Evolutionary conservation across 169 alveolate species (phyloP).

Genomic region (Eimeria praecox): DNA sequence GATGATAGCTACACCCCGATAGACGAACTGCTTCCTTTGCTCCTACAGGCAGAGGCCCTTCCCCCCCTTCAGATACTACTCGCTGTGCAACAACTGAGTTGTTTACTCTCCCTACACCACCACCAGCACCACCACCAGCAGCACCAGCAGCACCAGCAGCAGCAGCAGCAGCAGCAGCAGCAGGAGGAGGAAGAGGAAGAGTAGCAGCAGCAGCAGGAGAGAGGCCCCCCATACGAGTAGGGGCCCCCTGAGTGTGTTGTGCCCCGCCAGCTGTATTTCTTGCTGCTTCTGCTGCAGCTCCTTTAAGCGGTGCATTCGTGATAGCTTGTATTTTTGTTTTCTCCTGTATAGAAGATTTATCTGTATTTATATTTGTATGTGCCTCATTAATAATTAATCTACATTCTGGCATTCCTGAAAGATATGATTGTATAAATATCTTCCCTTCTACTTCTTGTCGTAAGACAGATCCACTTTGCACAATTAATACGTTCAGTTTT

Average conservation of each 20-base stretch:
- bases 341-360: not conserved
- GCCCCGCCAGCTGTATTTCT: not conserved
- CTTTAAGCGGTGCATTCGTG: conserved; percentile 13
- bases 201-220: no score
- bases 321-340: not conserved
- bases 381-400: conserved; percentile 88
- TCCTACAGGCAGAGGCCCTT: not conserved
- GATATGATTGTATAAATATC: conserved; percentile 90
- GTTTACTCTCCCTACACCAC: not conserved
- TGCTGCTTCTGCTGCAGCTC: conserved; percentile 22
- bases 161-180: not conserved
- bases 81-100: not conserved
- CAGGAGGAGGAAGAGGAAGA: no score
- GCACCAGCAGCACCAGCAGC: not conserved
- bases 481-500: conserved; percentile 91
- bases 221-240: no score
- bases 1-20: conserved; percentile 90
- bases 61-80: not conserved
- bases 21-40: conserved; percentile 68
- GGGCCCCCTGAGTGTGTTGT: not conserved
- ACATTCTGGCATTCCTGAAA: conserved; percentile 95
- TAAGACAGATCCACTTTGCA: conserved; percentile 60
- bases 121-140: not conserved
- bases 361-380: no score
- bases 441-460: conserved; percentile 94